These are phyloP conservation scores for Rheum nobile DNA, from an alignment of 148 eudicot species.

Conservation along the genomic window DNA sequence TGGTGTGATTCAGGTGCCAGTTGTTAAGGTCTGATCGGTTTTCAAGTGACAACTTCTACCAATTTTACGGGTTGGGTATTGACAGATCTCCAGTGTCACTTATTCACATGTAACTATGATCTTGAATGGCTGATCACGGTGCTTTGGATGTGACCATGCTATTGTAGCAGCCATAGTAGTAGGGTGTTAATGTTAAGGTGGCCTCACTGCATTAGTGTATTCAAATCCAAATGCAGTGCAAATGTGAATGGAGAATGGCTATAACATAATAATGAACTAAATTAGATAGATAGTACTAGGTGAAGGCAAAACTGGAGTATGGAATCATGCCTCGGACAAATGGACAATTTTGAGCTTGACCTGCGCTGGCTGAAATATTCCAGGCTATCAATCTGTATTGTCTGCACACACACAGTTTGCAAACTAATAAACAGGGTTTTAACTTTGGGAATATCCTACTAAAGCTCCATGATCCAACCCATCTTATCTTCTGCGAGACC, in stretches of 20 bases:
- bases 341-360: background rate
- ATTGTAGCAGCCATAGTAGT: no score
- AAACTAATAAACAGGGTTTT: background rate
- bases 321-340: background rate
- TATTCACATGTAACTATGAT: no score
- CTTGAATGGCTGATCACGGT: no score
- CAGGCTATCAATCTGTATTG: background rate
- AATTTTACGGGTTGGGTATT: no score
- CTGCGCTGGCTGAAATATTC: background rate
- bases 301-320: background rate
- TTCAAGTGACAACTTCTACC: no score
- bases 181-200: no score
- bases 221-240: background rate
- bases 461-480: constrained; percentile 66
- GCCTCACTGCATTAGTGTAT: no score
- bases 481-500: constrained; percentile 67
- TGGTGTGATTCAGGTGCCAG: no score
- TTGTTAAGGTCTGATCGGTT: no score
- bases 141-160: no score
- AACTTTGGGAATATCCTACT: constrained; percentile 15
- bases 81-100: no score
- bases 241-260: background rate
- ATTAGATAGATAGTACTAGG: background rate
- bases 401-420: background rate
- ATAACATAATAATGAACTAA: background rate